Conservation (phyloP, 371 early-diverging fungal genomes). For the Mucor velutinosus region DNA sequence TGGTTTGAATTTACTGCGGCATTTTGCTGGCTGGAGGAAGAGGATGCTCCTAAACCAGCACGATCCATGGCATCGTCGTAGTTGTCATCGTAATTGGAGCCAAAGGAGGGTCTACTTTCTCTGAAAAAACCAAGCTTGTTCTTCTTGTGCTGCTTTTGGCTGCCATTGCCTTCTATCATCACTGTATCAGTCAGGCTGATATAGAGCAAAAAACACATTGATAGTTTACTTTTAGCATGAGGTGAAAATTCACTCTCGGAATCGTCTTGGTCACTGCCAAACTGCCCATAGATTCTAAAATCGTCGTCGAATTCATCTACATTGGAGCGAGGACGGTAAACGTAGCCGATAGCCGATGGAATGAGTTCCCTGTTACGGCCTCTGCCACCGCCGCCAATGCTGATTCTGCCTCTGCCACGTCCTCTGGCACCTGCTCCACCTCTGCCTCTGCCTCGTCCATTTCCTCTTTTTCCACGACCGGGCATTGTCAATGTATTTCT, state of each 20-base stretch:
- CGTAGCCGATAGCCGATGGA: slow-evolving; percentile 23
- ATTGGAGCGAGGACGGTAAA: slow-evolving; percentile 21
- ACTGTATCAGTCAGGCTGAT: neutral
- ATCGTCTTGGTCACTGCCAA: slow-evolving; percentile 27
- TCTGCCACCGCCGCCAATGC: slow-evolving; percentile 39
- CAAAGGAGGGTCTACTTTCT: slow-evolving; percentile 10
- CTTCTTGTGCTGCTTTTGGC: neutral
- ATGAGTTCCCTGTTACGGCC: slow-evolving; percentile 23
- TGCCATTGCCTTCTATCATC: neutral
- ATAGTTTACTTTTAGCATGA: neutral
- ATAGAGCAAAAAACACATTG: neutral
- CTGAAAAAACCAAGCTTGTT: neutral
- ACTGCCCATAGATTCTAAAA: slow-evolving; percentile 31
- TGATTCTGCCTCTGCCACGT: slow-evolving; percentile 12
- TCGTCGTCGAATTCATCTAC: slow-evolving; percentile 23
- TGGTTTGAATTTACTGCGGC: neutral
- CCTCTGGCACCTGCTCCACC: slow-evolving; percentile 37
- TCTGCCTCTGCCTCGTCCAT: slow-evolving; percentile 15
- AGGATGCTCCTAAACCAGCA: slow-evolving; percentile 11
- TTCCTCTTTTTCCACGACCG: slow-evolving; percentile 14
- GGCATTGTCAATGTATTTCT: slow-evolving; percentile 11
- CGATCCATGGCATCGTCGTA: slow-evolving; percentile 15
- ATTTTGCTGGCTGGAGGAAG: neutral
- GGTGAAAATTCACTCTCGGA: neutral
- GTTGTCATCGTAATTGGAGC: slow-evolving; percentile 10